A percentile compares a stretch with the other conserved stretches of the same genome.
These are phyloP conservation scores for Diaporthe eres DNA, from an alignment of 2,329 filamentous ascomycete genomes.

Conservation along the genomic window DNA sequence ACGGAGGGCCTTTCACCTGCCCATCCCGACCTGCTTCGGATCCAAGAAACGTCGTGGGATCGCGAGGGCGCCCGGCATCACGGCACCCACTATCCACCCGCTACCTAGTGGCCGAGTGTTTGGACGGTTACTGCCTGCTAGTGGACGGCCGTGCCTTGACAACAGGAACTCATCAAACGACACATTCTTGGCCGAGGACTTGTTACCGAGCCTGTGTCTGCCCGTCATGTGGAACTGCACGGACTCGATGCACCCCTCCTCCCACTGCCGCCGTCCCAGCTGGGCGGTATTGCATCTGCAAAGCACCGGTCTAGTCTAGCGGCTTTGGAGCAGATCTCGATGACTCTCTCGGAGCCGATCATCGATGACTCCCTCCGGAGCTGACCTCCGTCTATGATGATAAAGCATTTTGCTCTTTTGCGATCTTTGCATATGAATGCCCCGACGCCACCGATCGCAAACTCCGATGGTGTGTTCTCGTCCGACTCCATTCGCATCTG, in stretches of 20 bases:
- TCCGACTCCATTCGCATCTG: neutral
- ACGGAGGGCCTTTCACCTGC: neutral
- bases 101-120: neutral
- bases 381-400: constrained; percentile 13
- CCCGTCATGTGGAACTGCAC: constrained; percentile 7
- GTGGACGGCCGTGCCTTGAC: neutral
- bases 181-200: neutral
- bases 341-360: constrained; percentile 21
- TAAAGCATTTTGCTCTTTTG: neutral
- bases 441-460: neutral
- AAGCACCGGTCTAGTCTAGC: constrained; percentile 10
- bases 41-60: neutral
- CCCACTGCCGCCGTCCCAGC: constrained; percentile 23
- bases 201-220: constrained; percentile 7
- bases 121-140: neutral
- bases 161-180: neutral
- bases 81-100: neutral
- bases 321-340: constrained; percentile 3
- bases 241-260: constrained; percentile 10
- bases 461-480: neutral
- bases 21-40: constrained; percentile 5
- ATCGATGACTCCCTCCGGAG: neutral
- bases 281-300: constrained; percentile 20
- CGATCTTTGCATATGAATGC: neutral
- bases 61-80: constrained; percentile 5